These are phyloP conservation scores for Ogataea pignaliae DNA, from an alignment of 805 yeast species.

Conservation along the genomic window DNA sequence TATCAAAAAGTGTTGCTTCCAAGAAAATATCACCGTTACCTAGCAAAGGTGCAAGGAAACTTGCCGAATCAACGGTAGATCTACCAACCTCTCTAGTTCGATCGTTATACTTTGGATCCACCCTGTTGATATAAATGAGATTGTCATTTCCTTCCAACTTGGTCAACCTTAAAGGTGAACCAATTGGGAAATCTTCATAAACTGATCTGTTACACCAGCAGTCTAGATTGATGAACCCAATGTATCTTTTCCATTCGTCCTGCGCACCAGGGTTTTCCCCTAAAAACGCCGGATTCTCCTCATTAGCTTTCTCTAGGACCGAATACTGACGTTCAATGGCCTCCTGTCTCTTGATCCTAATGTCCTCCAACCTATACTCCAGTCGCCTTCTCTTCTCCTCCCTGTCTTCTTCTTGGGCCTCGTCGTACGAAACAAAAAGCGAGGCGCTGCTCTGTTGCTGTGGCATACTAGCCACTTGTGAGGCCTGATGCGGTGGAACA, in stretches of 20 bases:
- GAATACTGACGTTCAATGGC: too few relatives aligned
- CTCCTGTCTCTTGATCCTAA: too few relatives aligned
- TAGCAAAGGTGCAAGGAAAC: slow-evolving; percentile 59
- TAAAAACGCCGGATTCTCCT: too few relatives aligned
- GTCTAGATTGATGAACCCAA: slow-evolving; percentile 56
- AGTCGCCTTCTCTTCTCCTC: too few relatives aligned
- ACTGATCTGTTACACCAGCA: slow-evolving; percentile 76
- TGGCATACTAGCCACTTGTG: too few relatives aligned
- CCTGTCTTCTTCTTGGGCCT: too few relatives aligned
- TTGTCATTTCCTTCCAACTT: slow-evolving; percentile 17
- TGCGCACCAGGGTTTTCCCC: too few relatives aligned
- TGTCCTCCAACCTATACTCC: too few relatives aligned
- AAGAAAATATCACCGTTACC: slow-evolving; percentile 51
- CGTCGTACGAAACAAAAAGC: too few relatives aligned
- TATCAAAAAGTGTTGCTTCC: slow-evolving; percentile 53
- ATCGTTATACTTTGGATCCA: slow-evolving; percentile 10
- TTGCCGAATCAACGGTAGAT: slow-evolving; percentile 64
- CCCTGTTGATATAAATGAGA: slow-evolving; percentile 22
- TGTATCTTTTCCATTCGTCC: slow-evolving; percentile 30
- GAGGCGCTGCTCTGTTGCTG: too few relatives aligned
- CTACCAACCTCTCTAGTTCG: slow-evolving; percentile 67
- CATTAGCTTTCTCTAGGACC: too few relatives aligned
- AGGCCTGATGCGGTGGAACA: too few relatives aligned
- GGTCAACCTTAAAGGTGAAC: slow-evolving; percentile 28
- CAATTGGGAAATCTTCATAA: slow-evolving; percentile 39